Evolutionary conservation across 305 asterid genomes (phyloP).

Genomic region (Fraxinus velutina): DNA sequence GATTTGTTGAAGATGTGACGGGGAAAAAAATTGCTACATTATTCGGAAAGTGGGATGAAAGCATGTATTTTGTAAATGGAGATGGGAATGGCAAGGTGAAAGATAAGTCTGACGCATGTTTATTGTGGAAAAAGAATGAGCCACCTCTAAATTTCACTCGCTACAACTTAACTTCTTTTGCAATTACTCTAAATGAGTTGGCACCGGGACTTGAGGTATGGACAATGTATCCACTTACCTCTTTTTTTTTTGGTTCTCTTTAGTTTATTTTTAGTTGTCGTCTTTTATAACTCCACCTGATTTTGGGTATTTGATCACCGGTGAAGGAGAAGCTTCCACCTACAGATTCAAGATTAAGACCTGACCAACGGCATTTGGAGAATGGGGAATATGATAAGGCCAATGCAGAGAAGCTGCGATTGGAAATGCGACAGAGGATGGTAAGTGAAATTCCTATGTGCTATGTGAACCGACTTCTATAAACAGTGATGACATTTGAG

Average conservation of each 20-base stretch:
- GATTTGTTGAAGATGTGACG: slow-evolving; percentile 65
- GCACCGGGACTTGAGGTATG: slow-evolving; percentile 79
- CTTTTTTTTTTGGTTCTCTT: neutral
- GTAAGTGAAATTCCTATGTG: slow-evolving; percentile 28
- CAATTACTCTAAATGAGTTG: slow-evolving; percentile 84
- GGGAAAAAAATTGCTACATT: slow-evolving; percentile 65
- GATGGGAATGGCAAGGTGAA: slow-evolving; percentile 53
- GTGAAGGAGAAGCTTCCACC: slow-evolving; percentile 96
- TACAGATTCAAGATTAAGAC: slow-evolving; percentile 90
- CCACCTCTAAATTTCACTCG: slow-evolving; percentile 64
- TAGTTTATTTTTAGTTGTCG: neutral
- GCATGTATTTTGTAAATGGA: slow-evolving; percentile 58
- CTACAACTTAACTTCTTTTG: slow-evolving; percentile 78
- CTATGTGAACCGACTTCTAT: neutral
- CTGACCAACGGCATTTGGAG: slow-evolving; percentile 86
- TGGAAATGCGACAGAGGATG: slow-evolving; percentile 88
- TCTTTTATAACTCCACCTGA: slow-evolving; percentile 47
- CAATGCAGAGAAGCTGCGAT: slow-evolving; percentile 76
- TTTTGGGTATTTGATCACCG: slow-evolving; percentile 42
- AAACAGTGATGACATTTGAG: neutral
- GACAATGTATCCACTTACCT: neutral
- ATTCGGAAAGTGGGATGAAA: slow-evolving; percentile 90
- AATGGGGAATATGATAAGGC: slow-evolving; percentile 92
- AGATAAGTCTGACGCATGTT: slow-evolving; percentile 47
- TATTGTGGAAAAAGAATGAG: slow-evolving; percentile 67